phyloP scores from a whole-genome alignment of 2,329 filamentous ascomycete species.

The Biscogniauxia marginata region DNA sequence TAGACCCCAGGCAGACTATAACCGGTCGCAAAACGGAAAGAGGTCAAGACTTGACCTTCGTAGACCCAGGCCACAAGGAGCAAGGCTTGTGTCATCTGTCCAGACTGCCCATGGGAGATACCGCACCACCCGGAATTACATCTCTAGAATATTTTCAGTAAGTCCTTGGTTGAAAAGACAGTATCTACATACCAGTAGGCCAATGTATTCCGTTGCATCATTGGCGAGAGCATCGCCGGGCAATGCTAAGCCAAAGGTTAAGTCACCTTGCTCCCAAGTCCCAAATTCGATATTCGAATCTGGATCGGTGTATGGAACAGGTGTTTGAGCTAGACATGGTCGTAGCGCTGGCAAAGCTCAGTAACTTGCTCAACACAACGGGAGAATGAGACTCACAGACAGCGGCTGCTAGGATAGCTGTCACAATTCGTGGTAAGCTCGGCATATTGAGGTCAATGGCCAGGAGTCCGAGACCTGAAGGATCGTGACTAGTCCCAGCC shows the following conservation, averaged over 20 bases:
- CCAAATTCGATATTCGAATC: slow-evolving; percentile 30
- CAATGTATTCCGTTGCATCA: slow-evolving; percentile 31
- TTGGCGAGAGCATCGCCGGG: slow-evolving; percentile 31
- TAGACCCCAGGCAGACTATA: slow-evolving; percentile 61
- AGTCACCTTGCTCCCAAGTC: slow-evolving; percentile 28
- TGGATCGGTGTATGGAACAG: slow-evolving; percentile 30
- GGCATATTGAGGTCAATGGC: slow-evolving; percentile 30
- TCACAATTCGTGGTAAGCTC: slow-evolving; percentile 28
- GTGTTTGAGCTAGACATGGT: slow-evolving; percentile 28
- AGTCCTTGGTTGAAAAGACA: neutral
- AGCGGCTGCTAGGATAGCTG: slow-evolving; percentile 30
- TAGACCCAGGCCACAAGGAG: slow-evolving; percentile 59
- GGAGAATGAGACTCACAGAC: slow-evolving; percentile 22
- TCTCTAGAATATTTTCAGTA: slow-evolving; percentile 23
- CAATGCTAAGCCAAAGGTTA: slow-evolving; percentile 29
- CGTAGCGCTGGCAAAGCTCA: slow-evolving; percentile 25
- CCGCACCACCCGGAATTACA: slow-evolving; percentile 33
- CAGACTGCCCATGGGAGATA: slow-evolving; percentile 31
- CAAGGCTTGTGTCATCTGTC: slow-evolving; percentile 34
- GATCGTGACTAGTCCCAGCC: slow-evolving; percentile 11
- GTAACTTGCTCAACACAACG: neutral
- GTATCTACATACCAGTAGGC: slow-evolving; percentile 27
- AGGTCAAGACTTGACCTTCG: slow-evolving; percentile 53
- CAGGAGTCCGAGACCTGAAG: slow-evolving; percentile 24
- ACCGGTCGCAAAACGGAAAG: slow-evolving; percentile 57